These are phyloP conservation scores for Vigna radiata DNA, from an alignment of 306 rosid genomes.

Conservation along the genomic window DNA sequence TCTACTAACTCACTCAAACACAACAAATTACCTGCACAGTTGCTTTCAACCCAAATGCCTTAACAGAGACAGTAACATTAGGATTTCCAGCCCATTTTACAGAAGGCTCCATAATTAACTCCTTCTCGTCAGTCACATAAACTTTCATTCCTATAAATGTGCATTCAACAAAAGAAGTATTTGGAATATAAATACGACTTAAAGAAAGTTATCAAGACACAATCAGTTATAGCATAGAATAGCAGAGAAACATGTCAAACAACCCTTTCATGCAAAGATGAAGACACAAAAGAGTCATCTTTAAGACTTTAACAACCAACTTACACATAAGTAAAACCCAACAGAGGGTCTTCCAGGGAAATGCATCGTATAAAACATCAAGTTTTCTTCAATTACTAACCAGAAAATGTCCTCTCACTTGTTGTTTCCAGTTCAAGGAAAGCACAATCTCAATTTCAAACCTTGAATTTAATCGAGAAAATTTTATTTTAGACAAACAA, in stretches of 20 bases:
- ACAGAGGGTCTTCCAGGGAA: slow-evolving; percentile 18
- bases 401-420: too few relatives aligned
- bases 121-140: slow-evolving; percentile 88
- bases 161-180: slow-evolving; percentile 21
- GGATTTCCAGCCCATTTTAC: slow-evolving; percentile 97
- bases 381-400: slow-evolving; percentile 20
- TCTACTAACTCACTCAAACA: background rate
- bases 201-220: slow-evolving; percentile 13
- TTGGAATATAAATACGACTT: slow-evolving; percentile 11
- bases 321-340: slow-evolving; percentile 6
- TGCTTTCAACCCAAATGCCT: slow-evolving; percentile 94
- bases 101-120: slow-evolving; percentile 91
- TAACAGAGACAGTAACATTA: slow-evolving; percentile 67
- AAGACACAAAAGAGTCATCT: slow-evolving; percentile 13
- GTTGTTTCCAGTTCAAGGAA: too few relatives aligned
- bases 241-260: background rate
- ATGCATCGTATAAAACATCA: background rate
- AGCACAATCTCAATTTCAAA: too few relatives aligned
- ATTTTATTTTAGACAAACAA: too few relatives aligned
- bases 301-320: slow-evolving; percentile 14
- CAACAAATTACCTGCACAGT: slow-evolving; percentile 68
- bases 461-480: too few relatives aligned
- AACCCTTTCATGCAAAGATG: slow-evolving; percentile 28
- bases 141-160: slow-evolving; percentile 80
- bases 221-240: slow-evolving; percentile 10